phyloP scores from a whole-genome alignment of 129 eudicot genomes.

The Pseudognaphalium luteoalbum region DNA sequence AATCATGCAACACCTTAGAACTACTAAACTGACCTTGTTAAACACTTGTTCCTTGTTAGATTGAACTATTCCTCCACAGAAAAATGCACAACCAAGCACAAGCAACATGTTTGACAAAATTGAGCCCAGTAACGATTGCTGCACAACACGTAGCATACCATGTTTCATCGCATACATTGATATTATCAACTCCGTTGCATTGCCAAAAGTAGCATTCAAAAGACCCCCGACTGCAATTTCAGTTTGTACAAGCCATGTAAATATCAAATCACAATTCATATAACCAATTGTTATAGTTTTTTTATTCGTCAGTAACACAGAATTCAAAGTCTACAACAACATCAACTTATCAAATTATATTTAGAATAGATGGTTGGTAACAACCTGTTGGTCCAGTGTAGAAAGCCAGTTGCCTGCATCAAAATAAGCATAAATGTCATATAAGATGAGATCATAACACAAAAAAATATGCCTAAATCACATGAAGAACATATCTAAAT shows the following conservation, averaged over 20 bases:
- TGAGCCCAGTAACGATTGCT: constrained; percentile 80
- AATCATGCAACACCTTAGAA: constrained; percentile 10
- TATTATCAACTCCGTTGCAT: constrained; percentile 82
- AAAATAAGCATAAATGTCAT: constrained; percentile 8
- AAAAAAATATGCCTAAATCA: not conserved
- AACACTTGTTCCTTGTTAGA: constrained; percentile 63
- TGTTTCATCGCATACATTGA: constrained; percentile 71
- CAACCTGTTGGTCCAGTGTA: constrained; percentile 77
- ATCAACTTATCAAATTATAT: not conserved
- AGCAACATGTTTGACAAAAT: constrained; percentile 82
- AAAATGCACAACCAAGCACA: constrained; percentile 87
- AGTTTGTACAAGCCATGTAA: constrained; percentile 17
- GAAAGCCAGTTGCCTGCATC: constrained; percentile 67
- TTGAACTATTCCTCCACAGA: constrained; percentile 74
- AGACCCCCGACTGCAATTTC: constrained; percentile 81
- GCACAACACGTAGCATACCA: constrained; percentile 75
- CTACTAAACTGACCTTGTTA: constrained; percentile 48
- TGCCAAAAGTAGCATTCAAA: constrained; percentile 84
- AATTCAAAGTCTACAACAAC: constrained; percentile 4
- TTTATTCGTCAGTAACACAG: too few relatives aligned
- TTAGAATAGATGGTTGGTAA: constrained; percentile 10
- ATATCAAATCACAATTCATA: constrained; percentile 11
- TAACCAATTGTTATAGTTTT: not conserved
- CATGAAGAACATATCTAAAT: constrained; percentile 13
- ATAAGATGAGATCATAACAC: constrained; percentile 8